These are phyloP conservation scores for Globisporangium cylindrosporum DNA, from an alignment of 352 stramenopile genomes.

Conservation along the genomic window DNA sequence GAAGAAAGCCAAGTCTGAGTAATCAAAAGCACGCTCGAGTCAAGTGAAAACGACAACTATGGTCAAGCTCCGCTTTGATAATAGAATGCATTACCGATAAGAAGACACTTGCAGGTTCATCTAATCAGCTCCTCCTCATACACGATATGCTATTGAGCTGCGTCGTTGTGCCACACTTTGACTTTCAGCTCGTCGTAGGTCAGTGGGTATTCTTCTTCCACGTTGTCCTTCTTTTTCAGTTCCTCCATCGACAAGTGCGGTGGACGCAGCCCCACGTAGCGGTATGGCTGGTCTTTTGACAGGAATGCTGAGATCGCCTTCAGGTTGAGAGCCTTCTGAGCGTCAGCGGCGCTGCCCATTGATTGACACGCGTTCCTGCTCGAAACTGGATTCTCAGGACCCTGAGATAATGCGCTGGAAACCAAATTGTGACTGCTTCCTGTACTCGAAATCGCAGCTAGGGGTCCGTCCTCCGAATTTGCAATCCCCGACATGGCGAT, in stretches of 20 bases:
- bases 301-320: conserved; percentile 36
- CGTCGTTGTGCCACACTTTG: conserved; percentile 70
- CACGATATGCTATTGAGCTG: conserved; percentile 4
- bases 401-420: neutral
- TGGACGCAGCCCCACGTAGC: conserved; percentile 56
- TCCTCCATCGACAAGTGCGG: conserved; percentile 76
- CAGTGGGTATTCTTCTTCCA: conserved; percentile 85
- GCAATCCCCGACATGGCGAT: neutral
- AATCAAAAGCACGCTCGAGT: conserved; percentile 26
- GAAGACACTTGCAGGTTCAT: neutral
- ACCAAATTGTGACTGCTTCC: conserved; percentile 11
- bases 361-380: neutral
- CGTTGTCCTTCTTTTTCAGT: conserved; percentile 80
- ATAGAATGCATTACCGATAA: conserved; percentile 29
- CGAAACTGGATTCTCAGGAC: neutral
- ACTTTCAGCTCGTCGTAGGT: conserved; percentile 85
- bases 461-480: neutral
- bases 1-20: conserved; percentile 76
- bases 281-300: conserved; percentile 71
- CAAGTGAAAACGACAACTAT: conserved; percentile 8
- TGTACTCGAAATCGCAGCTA: neutral
- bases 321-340: conserved; percentile 26
- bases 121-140: neutral
- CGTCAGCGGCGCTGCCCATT: neutral
- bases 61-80: conserved; percentile 16